Evolutionary conservation across 2,329 filamentous ascomycete genomes (phyloP).

Genomic region (Juglanconis sp.): DNA sequence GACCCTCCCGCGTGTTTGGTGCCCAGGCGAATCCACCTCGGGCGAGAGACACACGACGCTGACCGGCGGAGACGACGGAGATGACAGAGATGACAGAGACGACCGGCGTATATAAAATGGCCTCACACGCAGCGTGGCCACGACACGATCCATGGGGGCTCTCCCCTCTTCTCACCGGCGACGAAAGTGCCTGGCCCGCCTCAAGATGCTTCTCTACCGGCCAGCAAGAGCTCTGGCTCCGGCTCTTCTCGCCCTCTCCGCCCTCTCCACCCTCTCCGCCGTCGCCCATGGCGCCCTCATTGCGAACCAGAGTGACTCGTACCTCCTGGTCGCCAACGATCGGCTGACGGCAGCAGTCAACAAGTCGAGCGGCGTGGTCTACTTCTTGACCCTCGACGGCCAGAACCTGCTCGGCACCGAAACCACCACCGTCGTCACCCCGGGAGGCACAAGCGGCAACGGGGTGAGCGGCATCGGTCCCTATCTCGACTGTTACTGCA

Average conservation of each 20-base stretch:
- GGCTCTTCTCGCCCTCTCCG: neutral
- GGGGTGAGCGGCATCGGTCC: conserved; percentile 15
- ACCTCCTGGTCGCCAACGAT: conserved; percentile 18
- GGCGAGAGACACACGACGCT: neutral
- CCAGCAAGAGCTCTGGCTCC: neutral
- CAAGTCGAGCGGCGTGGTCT: conserved; percentile 11
- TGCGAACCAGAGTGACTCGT: conserved; percentile 16
- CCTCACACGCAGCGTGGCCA: neutral
- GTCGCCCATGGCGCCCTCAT: conserved; percentile 4
- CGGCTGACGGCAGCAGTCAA: conserved; percentile 17
- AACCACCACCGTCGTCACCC: conserved; percentile 4
- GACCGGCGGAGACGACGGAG: neutral
- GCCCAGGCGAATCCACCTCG: neutral
- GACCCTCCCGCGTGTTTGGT: neutral
- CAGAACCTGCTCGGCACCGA: conserved; percentile 15
- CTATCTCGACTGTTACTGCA: conserved; percentile 56
- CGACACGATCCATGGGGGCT: neutral
- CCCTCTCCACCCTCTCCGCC: neutral
- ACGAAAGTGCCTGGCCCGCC: neutral
- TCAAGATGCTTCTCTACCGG: conserved; percentile 5
- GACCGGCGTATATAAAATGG: neutral
- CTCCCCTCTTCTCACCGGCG: neutral
- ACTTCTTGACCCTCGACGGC: conserved; percentile 14
- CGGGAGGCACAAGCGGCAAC: conserved; percentile 13
- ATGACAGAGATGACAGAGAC: too few relatives aligned